Base-by-base conservation (phyloP, 164 flowering plant species). In the Paratinospora sagittata region DNA sequence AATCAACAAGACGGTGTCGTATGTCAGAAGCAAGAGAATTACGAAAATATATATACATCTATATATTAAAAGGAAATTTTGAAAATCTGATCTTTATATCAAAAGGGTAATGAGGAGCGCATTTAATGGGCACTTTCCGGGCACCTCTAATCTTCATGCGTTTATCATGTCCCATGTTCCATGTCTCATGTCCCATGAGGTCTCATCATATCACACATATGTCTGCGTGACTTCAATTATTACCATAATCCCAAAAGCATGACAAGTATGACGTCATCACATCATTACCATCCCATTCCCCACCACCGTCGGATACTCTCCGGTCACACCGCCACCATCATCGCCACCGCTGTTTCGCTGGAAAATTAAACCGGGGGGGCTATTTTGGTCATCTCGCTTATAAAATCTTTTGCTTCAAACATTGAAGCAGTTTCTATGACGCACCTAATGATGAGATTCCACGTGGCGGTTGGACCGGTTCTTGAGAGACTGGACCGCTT, bases 161-260 rank as follows among this genome's bases (percentile, higher is more conserved):
- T 72, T 71, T 76, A 77, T 58, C 79, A 71, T 76, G 77, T 67
- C 74, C 70, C 62, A 39, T 64, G 61, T 19, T 30, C 34, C 61
- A 55, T 55, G 61, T 52, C 60, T 55, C 61, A 55, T n/a, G 61
- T 55, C 79, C 60, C 82, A 73, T 76, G 77, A 30, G 34, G 3
- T 70, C 76, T 68, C 55, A 47, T 67, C 34, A 24, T 67, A 45
- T 37, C 24, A 75, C 70, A 19, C 24, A 55, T 19, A 86, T 77
- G 84, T 73, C 82, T 83, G 92, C 95, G 84, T 87, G 89, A 83
- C 74, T 88, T 84, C 90, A 88, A 90, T 88, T 34, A 90, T 88
- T 90, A 89, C 90, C 80, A 84, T 84, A 91, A 87, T 82, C 96
- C 91, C 83, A 82, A 87, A 86, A 88, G 92, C 91, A 84, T 84